These are phyloP conservation scores for Strobilomyces confusus DNA, from an alignment of 768 basidiomycete genomes.

Conservation along the genomic window DNA sequence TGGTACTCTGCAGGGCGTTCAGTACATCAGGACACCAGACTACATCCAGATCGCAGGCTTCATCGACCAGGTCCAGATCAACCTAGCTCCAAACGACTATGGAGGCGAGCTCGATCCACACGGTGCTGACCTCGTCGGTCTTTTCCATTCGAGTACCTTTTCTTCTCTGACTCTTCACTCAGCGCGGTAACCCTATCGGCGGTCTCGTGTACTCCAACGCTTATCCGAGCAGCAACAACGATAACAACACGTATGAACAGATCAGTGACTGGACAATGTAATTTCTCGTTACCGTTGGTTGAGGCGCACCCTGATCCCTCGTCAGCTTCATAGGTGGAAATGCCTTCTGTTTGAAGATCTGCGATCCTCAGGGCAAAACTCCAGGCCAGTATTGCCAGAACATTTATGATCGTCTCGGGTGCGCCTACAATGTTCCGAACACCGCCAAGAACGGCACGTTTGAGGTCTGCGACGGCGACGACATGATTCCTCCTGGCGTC, in stretches of 20 bases:
- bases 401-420: constrained; percentile 72
- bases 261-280: constrained; percentile 68
- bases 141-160: constrained; percentile 1
- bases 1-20: constrained; percentile 60
- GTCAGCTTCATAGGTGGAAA: constrained; percentile 64
- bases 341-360: constrained; percentile 68
- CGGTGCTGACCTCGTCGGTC: constrained; percentile 57
- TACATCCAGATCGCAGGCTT: constrained; percentile 62
- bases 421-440: constrained; percentile 68
- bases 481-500: constrained; percentile 56
- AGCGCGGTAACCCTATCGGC: constrained; percentile 82
- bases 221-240: constrained; percentile 43
- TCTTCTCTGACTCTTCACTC: constrained; percentile 15
- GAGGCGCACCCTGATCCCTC: constrained; percentile 7
- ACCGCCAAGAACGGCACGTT: constrained; percentile 55
- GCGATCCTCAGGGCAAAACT: constrained; percentile 54
- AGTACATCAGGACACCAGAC: constrained; percentile 54
- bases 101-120: constrained; percentile 81
- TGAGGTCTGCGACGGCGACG: constrained; percentile 63
- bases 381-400: constrained; percentile 61
- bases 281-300: not conserved
- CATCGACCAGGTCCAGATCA: constrained; percentile 61
- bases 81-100: constrained; percentile 48
- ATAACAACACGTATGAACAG: constrained; percentile 47
- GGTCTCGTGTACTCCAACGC: constrained; percentile 63